phyloP scores from a whole-genome alignment of 2,329 filamentous ascomycete species.

The Colletotrichum sansevieriae region DNA sequence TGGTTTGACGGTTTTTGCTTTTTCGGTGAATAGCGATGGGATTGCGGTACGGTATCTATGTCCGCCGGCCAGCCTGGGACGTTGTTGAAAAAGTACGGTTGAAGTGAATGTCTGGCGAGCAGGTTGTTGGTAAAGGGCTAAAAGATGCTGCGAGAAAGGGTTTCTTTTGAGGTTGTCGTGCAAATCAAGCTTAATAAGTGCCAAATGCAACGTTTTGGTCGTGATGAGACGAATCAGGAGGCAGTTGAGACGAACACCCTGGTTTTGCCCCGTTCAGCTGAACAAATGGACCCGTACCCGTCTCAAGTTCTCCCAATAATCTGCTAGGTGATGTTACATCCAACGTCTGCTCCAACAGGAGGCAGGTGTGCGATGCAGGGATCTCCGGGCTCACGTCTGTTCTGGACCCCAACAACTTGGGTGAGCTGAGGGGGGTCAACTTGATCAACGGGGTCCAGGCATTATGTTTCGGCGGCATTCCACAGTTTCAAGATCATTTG shows the following conservation, averaged over 20 bases:
- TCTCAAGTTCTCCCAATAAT: slow-evolving; percentile 18
- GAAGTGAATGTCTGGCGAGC: slow-evolving; percentile 6
- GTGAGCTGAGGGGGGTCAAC: too few species aligned
- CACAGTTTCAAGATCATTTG: too few species aligned
- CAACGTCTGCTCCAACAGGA: not conserved
- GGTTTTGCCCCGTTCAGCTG: not conserved
- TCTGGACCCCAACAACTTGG: too few species aligned
- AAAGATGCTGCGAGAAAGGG: not conserved
- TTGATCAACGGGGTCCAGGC: too few species aligned
- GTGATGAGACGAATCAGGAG: slow-evolving; percentile 28
- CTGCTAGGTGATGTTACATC: not conserved
- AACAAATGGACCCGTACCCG: slow-evolving; percentile 1
- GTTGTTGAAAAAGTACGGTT: not conserved
- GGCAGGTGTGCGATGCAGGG: not conserved
- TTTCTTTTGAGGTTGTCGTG: not conserved
- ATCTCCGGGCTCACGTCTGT: not conserved
- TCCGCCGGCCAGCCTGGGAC: slow-evolving; percentile 25
- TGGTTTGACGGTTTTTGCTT: not conserved
- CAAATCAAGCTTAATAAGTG: slow-evolving; percentile 24
- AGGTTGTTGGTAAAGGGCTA: not conserved
- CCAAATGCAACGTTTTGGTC: not conserved
- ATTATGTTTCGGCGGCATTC: too few species aligned
- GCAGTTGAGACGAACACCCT: slow-evolving; percentile 32
- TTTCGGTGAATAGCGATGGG: not conserved
- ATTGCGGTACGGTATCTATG: not conserved